Evolutionary conservation across 345 rosid species (phyloP).

Genomic region (Hibiscus mutabilis): DNA sequence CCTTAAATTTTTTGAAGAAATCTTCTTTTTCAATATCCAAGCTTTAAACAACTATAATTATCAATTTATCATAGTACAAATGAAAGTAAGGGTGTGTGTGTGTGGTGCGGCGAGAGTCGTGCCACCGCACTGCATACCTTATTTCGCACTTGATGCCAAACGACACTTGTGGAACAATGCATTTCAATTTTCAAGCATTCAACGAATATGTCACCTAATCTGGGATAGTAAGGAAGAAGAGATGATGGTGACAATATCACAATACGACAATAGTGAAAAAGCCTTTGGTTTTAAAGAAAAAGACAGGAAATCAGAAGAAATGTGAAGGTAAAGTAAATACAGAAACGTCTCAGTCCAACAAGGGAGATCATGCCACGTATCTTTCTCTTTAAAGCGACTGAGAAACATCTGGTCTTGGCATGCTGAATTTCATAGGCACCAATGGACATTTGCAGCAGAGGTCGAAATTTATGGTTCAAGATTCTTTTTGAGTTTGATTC

Average conservation of each 20-base stretch:
- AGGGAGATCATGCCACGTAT: background rate
- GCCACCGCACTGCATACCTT: too few species aligned
- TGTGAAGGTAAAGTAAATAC: background rate
- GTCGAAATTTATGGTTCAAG: too few species aligned
- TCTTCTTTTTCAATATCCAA: too few species aligned
- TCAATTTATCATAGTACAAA: background rate
- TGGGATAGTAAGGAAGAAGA: background rate
- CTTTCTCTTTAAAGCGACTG: background rate
- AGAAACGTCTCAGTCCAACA: background rate
- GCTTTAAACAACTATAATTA: background rate
- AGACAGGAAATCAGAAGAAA: background rate
- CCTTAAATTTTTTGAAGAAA: too few species aligned
- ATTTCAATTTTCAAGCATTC: background rate
- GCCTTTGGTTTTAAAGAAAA: background rate
- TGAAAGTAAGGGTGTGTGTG: background rate
- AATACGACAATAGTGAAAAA: background rate
- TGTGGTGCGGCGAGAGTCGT: too few species aligned
- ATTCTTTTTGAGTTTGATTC: background rate
- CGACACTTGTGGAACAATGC: too few species aligned
- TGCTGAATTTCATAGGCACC: background rate
- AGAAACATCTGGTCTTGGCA: slow-evolving; percentile 11
- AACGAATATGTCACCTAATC: background rate
- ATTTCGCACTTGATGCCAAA: too few species aligned
- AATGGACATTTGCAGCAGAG: background rate
- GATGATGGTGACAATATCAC: background rate